Evolutionary conservation across 2,329 filamentous ascomycete genomes (phyloP), one percentile per base, ranked within the genome.

Genomic region (Gaeumannomyces sp.): DNA sequence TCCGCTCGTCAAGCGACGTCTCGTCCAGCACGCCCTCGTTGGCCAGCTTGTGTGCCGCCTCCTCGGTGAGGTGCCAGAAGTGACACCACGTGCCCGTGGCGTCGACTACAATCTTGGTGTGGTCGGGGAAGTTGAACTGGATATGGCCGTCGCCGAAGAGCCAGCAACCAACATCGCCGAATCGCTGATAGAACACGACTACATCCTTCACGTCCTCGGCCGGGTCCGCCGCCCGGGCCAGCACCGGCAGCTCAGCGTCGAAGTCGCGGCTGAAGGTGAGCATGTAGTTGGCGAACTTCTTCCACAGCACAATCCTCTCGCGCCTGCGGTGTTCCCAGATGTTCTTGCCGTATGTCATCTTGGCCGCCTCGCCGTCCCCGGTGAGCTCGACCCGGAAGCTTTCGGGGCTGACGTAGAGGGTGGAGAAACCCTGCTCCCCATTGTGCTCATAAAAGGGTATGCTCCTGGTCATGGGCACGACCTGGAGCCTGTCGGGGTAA

Each of bases 111-210:
- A 95, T 85, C 77, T 95, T 95, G 66, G 91, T 94, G 74, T 95
- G 91, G 70, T 95, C 91, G 2, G 91, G 91, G 75, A 95, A 95
- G 77, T 95, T 94, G 77, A 94, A 91, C 85, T 92, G 65, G 69
- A 93, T 82, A 71, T 91, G 90, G 2, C 91, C 91, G 73, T 94
- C 90, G 65, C 85, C 85, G 71, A 94, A 94, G 62, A 88, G 87
- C 90, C 90, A 93, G 75, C 91, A 89, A 22, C 90, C 90, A 35
- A 93, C 90, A 71, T 91, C 90, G 59, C 91, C 90, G 66, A 92
- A 89, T 61, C 91, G 83, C 77, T 94, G 91, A 73, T 93, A 94
- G 69, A 93, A 93, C 1, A 88, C 90, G 59, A 93, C 89, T 62
- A 93, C 78, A 68, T 88, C 85, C 53, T 79, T 77, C 53, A 79